A percentile compares a stretch with the other conserved stretches of the same genome.
Evolutionary conservation across 192 early-diverging fungal genomes (phyloP).

Genomic region (Gigaspora rosea): DNA sequence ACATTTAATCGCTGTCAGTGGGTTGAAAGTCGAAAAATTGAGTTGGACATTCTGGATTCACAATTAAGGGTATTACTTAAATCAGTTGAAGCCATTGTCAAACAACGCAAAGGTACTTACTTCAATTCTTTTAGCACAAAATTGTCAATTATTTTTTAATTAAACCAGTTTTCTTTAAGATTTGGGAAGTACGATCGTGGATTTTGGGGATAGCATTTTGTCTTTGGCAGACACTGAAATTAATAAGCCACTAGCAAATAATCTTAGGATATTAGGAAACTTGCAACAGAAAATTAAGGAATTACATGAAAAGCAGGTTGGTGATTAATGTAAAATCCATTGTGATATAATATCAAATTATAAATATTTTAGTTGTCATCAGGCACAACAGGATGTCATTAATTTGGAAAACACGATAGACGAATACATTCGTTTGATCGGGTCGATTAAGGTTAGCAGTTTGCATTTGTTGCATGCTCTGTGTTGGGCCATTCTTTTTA

Average conservation of each 20-base stretch:
- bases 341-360: background rate
- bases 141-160: too few relatives aligned
- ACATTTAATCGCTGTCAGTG: constrained; percentile 41
- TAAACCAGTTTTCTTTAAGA: constrained; percentile 40
- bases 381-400: constrained; percentile 72
- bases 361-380: background rate
- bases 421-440: constrained; percentile 88
- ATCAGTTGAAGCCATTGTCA: constrained; percentile 75
- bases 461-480: too few relatives aligned
- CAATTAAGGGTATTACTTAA: constrained; percentile 77
- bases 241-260: constrained; percentile 65
- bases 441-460: constrained; percentile 66
- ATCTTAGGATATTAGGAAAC: constrained; percentile 72
- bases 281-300: constrained; percentile 80
- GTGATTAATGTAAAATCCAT: background rate
- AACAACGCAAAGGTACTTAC: constrained; percentile 61
- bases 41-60: constrained; percentile 75
- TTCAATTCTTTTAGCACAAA: background rate
- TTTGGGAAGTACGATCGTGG: constrained; percentile 67
- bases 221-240: constrained; percentile 71
- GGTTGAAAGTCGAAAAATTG: constrained; percentile 72
- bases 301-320: constrained; percentile 75
- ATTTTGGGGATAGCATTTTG: constrained; percentile 79
- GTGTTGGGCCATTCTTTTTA: too few relatives aligned
- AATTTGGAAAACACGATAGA: constrained; percentile 80